Percentiles rank a stretch among this genome's conserved stretches.
These are phyloP conservation scores for Paecilomyces fulvus DNA, from an alignment of 2,329 filamentous ascomycete species.

Conservation along the genomic window DNA sequence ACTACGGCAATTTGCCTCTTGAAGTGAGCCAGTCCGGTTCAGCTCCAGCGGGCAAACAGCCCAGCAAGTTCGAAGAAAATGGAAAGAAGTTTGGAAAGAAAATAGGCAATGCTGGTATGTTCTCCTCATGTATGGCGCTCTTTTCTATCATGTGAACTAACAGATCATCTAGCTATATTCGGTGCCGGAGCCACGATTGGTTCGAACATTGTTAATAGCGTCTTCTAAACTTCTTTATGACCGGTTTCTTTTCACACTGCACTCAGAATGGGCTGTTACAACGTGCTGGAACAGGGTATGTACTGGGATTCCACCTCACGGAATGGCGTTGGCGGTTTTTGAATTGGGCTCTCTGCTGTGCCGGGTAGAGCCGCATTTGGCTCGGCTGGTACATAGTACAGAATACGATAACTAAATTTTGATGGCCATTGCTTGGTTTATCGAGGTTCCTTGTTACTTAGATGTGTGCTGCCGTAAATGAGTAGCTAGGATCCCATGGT, in stretches of 20 bases:
- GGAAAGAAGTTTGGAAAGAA: slow-evolving; percentile 98
- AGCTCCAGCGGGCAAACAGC: slow-evolving; percentile 34
- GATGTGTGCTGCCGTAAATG: neutral
- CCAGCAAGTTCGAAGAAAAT: slow-evolving; percentile 60
- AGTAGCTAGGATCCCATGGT: neutral
- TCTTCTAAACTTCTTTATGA: slow-evolving; percentile 53
- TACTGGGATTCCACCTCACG: slow-evolving; percentile 13
- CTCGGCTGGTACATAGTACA: neutral
- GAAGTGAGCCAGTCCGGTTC: slow-evolving; percentile 57
- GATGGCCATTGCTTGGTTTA: neutral
- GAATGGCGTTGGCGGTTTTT: slow-evolving; percentile 26
- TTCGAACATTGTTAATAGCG: slow-evolving; percentile 80
- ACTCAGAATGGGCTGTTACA: neutral
- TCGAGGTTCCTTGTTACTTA: neutral
- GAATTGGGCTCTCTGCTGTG: neutral
- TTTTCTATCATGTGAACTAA: slow-evolving; percentile 11
- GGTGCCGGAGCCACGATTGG: slow-evolving; percentile 89
- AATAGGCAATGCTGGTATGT: slow-evolving; percentile 59
- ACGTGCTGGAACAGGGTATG: neutral
- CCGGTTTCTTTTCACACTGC: slow-evolving; percentile 2
- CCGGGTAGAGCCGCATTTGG: neutral
- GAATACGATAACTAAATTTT: neutral
- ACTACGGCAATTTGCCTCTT: slow-evolving; percentile 59
- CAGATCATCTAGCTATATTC: slow-evolving; percentile 63
- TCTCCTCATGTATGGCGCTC: neutral